phyloP scores from a whole-genome alignment of 768 basidiomycete genomes.

The Fibroporia radiculosa region DNA sequence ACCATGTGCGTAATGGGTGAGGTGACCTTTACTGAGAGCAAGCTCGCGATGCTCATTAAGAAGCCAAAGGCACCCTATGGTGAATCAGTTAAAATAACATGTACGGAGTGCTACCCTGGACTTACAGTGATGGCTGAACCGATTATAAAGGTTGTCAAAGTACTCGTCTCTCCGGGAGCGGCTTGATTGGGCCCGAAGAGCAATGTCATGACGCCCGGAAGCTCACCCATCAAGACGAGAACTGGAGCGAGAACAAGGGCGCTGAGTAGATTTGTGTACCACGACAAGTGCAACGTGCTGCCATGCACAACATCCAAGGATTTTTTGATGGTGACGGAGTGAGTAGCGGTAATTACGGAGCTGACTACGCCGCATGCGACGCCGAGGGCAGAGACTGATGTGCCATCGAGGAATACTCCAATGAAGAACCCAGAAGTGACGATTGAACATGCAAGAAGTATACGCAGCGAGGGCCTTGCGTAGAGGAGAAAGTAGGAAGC shows the following conservation, averaged over 20 bases:
- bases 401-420: conserved; percentile 76
- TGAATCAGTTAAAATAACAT: background rate
- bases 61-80: conserved; percentile 79
- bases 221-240: conserved; percentile 70
- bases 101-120: conserved; percentile 7
- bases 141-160: conserved; percentile 61
- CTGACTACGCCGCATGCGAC: conserved; percentile 76
- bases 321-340: conserved; percentile 92
- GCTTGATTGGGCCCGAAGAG: conserved; percentile 40
- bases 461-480: conserved; percentile 65
- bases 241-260: conserved; percentile 67
- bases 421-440: conserved; percentile 93
- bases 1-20: conserved; percentile 98
- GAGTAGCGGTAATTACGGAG: conserved; percentile 81
- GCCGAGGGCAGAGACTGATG: conserved; percentile 51
- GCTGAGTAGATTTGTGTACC: conserved; percentile 87
- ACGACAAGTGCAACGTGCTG: conserved; percentile 78
- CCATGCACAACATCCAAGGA: conserved; percentile 73
- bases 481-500: conserved; percentile 78
- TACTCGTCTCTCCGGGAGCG: conserved; percentile 30
- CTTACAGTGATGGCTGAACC: conserved; percentile 75
- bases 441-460: conserved; percentile 66
- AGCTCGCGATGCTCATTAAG: conserved; percentile 88
- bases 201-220: conserved; percentile 51
- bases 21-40: conserved; percentile 94